These are phyloP conservation scores for Macadamia tetraphylla DNA, from an alignment of 164 flowering plant species.

Conservation along the genomic window DNA sequence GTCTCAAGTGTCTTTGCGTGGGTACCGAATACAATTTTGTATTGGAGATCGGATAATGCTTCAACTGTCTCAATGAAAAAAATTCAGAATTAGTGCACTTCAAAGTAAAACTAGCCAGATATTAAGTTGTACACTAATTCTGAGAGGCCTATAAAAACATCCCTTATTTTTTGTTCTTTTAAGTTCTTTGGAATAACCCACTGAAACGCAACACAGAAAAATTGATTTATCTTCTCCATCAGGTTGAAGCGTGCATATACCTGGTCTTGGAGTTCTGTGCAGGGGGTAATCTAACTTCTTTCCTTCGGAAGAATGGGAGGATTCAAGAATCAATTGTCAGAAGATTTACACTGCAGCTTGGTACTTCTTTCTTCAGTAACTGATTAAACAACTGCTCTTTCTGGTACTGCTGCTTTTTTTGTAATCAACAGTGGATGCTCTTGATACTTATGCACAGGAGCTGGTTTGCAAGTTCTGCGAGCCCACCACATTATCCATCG, in stretches of 20 bases:
- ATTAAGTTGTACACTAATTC: background rate
- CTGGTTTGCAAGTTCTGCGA: conserved; percentile 54
- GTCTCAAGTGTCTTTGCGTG: too few relatives aligned
- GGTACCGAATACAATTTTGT: too few relatives aligned
- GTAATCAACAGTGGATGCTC: conserved; percentile 1
- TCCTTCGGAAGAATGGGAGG: conserved; percentile 47
- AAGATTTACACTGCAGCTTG: conserved; percentile 56
- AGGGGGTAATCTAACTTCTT: conserved; percentile 58
- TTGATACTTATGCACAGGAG: conserved; percentile 32
- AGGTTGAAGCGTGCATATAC: conserved; percentile 44
- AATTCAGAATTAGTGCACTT: background rate
- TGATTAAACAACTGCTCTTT: background rate
- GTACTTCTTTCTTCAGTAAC: conserved; percentile 22
- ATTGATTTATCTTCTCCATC: conserved; percentile 8
- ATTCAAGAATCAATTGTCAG: conserved; percentile 46
- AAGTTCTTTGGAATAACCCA: background rate
- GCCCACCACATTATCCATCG: conserved; percentile 50
- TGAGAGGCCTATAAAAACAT: background rate
- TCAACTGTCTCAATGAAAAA: background rate
- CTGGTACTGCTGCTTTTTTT: background rate
- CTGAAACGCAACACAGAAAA: background rate
- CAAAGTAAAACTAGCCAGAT: background rate
- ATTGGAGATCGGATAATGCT: background rate
- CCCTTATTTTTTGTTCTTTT: background rate
- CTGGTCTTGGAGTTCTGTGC: conserved; percentile 62